A percentile compares a stretch with the other conserved stretches of the same genome.
These are phyloP conservation scores for Helianthus tuberosus DNA, from an alignment of 129 eudicot genomes.

Conservation along the genomic window DNA sequence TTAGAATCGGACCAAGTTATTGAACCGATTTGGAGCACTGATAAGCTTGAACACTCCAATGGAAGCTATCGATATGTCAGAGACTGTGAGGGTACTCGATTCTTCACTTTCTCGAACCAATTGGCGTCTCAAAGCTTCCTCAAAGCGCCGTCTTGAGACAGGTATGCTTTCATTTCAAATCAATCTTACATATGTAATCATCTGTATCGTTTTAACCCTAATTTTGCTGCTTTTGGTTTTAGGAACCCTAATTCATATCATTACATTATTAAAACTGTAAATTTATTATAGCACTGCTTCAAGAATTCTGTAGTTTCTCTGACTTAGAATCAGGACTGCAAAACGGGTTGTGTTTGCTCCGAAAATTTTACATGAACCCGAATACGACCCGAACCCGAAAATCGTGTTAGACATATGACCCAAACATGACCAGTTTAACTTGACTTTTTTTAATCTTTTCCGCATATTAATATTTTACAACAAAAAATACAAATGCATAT, in stretches of 20 bases:
- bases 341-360: too few relatives aligned
- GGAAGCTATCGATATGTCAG: conserved; percentile 41
- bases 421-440: too few relatives aligned
- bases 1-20: too few relatives aligned
- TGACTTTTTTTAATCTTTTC: too few relatives aligned
- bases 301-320: conserved; percentile 6
- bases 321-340: too few relatives aligned
- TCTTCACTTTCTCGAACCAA: conserved; percentile 53
- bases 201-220: not conserved
- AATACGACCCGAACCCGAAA: too few relatives aligned
- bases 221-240: not conserved
- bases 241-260: conserved; percentile 23
- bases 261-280: not conserved
- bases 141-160: conserved; percentile 74
- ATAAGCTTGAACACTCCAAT: conserved; percentile 14
- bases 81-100: conserved; percentile 38
- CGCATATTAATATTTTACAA: too few relatives aligned
- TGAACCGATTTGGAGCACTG: not conserved
- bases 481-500: too few relatives aligned
- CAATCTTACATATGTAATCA: not conserved
- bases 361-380: too few relatives aligned
- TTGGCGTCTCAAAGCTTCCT: conserved; percentile 74
- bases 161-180: conserved; percentile 35
- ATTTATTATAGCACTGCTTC: conserved; percentile 1
- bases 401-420: too few relatives aligned